Evolutionary conservation across 2,329 filamentous ascomycete species (phyloP), one percentile per base, ranked within the genome.

Genomic region (Berkeleyomyces rouxiae): DNA sequence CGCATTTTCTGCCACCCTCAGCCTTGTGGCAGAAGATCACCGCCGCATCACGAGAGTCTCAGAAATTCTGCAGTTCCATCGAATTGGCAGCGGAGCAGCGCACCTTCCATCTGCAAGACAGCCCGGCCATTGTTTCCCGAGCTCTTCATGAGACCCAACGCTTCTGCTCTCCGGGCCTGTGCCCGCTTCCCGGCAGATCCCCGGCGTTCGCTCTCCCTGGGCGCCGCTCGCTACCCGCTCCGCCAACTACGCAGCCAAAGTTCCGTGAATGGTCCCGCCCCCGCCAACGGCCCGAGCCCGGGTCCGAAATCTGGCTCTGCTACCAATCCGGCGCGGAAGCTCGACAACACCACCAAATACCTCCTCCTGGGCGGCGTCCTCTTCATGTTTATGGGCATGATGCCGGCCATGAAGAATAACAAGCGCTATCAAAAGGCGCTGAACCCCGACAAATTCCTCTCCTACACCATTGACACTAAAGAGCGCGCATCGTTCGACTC

Each of bases 401-500:
- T 64, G 44, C 63, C 63, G 4, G 63, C 59, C 11, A 59, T 64
- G 59, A 46, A 61, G 37, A 58, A 64, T 46, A 58, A 61, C 55
- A 62, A 62, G 57, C 31, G 39, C 39, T 62, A 59, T 57, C 63
- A 62, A 49, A 66, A 67, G 2, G 70, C 68, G 1, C 78, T 89
- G 64, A 84, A 87, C 73, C 71, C 75, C 11, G 74, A 77, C 63
- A 78, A 75, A 33, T 90, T 90, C 72, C 79, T 79, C 43, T 79
- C 82, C 2, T 91, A 87, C 73, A 81, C 77, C 36, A 79, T 93
- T 66, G 76, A 80, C 13, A 72, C 77, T 36, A 82, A 81, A 67
- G 79, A 86, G 59, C 73, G 77, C 33, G 79, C 90, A 51, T 87
- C 87, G 0, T 78, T 82, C 1, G 84, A 83, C 0, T 84, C 82